Percentiles rank a stretch among this genome's conserved stretches.
Evolutionary conservation across 345 rosid genomes (phyloP).

Genomic region (Aegle marmelos): DNA sequence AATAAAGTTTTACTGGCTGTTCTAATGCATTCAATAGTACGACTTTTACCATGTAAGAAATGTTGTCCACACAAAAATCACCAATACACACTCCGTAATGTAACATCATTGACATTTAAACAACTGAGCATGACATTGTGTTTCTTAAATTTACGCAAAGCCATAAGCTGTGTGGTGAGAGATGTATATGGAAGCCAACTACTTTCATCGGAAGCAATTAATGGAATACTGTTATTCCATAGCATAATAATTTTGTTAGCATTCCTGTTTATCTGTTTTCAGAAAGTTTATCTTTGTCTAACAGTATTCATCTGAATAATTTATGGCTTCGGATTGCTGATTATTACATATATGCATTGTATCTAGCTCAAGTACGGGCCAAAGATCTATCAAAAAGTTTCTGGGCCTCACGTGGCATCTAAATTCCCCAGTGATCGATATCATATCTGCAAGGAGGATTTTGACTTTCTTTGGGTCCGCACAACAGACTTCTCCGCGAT

Average conservation of each 20-base stretch:
- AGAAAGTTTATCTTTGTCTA: background rate
- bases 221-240: background rate
- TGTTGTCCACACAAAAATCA: background rate
- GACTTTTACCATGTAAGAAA: background rate
- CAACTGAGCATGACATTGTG: background rate
- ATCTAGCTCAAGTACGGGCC: constrained; percentile 74
- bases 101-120: background rate
- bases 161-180: background rate
- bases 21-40: background rate
- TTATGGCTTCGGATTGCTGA: background rate
- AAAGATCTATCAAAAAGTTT: constrained; percentile 53
- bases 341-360: constrained; percentile 7
- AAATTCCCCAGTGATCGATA: constrained; percentile 62
- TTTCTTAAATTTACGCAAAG: background rate
- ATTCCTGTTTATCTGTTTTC: background rate
- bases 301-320: background rate
- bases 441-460: constrained; percentile 76
- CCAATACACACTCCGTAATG: background rate
- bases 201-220: background rate
- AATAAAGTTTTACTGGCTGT: background rate
- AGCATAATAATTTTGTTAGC: background rate
- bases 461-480: constrained; percentile 81
- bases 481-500: constrained; percentile 65
- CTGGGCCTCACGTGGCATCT: constrained; percentile 56
- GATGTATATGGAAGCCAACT: background rate